Percentiles rank a stretch among this genome's conserved stretches.
Conservation (phyloP, 176 grass and related monocot genomes). For the Neostapfia colusana region DNA sequence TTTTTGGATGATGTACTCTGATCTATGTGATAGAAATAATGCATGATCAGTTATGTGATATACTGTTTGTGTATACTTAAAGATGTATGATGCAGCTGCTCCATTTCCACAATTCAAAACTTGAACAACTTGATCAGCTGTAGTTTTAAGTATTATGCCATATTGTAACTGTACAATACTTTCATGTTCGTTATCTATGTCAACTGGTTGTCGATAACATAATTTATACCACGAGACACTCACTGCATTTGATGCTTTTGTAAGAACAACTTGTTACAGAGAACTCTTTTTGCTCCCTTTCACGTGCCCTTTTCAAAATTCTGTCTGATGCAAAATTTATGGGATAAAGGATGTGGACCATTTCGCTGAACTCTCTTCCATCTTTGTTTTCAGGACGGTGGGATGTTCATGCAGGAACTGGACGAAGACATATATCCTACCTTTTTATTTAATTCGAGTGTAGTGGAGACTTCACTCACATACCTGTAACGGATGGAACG, state of each 20-base stretch:
- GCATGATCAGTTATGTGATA: not conserved
- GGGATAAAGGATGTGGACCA: not conserved
- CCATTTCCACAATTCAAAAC: not conserved
- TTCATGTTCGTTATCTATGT: not conserved
- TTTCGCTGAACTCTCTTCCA: constrained; percentile 10
- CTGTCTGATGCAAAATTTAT: not conserved
- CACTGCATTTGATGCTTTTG: no score
- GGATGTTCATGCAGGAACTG: not conserved
- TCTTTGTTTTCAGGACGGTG: constrained; percentile 36
- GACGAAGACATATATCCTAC: not conserved
- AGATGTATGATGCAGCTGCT: not conserved
- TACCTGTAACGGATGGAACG: constrained; percentile 1
- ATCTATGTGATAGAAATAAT: not conserved
- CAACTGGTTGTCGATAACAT: no score
- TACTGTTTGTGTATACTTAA: not conserved
- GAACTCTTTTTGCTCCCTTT: not conserved
- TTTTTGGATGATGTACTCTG: not conserved
- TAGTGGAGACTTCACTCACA: not conserved
- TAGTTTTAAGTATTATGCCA: not conserved
- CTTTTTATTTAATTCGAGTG: no score
- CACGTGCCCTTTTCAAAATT: not conserved
- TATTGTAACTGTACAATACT: not conserved
- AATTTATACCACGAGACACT: no score
- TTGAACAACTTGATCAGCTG: not conserved
- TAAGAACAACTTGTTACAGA: no score